phyloP scores from a whole-genome alignment of 2,329 filamentous ascomycete species.

The Berkeleyomyces rouxiae region DNA sequence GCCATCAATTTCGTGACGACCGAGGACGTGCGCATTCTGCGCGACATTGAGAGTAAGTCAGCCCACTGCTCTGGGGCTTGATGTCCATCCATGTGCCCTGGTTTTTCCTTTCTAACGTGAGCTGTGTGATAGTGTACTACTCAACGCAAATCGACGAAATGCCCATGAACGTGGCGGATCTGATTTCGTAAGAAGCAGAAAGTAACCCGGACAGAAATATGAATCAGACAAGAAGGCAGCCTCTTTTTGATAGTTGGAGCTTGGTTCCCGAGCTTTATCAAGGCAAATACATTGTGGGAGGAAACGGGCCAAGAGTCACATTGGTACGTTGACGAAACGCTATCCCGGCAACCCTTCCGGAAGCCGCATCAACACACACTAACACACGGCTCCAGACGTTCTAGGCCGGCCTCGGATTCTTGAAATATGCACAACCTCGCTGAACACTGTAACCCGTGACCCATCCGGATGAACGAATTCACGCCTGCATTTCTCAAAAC shows the following conservation, averaged over 20 bases:
- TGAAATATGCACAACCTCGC: not conserved
- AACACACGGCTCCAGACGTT: not conserved
- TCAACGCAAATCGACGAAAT: constrained; percentile 96
- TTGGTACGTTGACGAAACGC: not conserved
- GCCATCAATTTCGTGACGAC: constrained; percentile 99
- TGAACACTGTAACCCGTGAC: not conserved
- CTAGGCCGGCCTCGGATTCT: not conserved
- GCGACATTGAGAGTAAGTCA: constrained; percentile 78
- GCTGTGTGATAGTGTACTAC: constrained; percentile 53
- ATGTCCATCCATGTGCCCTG: constrained; percentile 1
- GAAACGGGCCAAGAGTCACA: constrained; percentile 11
- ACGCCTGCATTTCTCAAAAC: not conserved
- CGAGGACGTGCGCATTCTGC: constrained; percentile 90
- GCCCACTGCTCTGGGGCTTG: not conserved
- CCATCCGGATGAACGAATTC: not conserved
- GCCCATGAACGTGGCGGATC: constrained; percentile 79
- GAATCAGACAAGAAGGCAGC: not conserved
- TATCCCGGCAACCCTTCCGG: not conserved
- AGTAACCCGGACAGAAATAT: not conserved
- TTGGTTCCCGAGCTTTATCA: not conserved
- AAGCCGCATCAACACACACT: not conserved
- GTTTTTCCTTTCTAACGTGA: constrained; percentile 20
- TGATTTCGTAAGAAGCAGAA: constrained; percentile 29
- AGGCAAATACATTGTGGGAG: constrained; percentile 13
- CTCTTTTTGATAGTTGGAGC: constrained; percentile 2